Base-by-base conservation (phyloP, 2,329 filamentous ascomycete species). In the Neospermospora avenae region DNA sequence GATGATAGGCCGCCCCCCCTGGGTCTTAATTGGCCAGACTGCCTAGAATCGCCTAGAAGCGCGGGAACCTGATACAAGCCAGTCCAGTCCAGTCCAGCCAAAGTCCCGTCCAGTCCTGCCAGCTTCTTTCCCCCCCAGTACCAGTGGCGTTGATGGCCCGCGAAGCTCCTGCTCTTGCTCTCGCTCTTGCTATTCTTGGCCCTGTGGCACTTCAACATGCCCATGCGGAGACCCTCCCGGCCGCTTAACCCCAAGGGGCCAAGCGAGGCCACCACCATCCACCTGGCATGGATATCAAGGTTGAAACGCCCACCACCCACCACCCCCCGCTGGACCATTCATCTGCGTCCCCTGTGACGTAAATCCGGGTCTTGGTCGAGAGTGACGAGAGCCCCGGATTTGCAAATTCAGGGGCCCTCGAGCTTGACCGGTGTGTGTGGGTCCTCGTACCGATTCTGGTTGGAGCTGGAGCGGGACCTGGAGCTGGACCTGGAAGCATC, bases 341-440 rank as follows among this genome's bases (percentile, higher is more conserved):
- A 55, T 39, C 18, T 48, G 14, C 31, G 28, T 39, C 10, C 20
- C 13, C 41, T 25, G 48, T 59, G 48, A 54, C 48, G 48, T 59
- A 59, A 34, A 54, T 28, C 3, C 54, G 49, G 46, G 37, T 45
- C 39, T 34, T n/a, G 24, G 14, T 22, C 1, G 4, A 18, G 11
- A 18, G n/a, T 42, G 39, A n/a, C 4, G 8, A 7, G 28, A 34
- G 39, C 39, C 53, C 53, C 53, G 53, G 41, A 55, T 55, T 55
- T 51, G 48, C 46, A 31, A 18, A n/a, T n/a, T n/a, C n/a, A n/a
- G n/a, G n/a, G n/a, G n/a, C n/a, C n/a, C n/a, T n/a, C n/a, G n/a
- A n/a, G n/a, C n/a, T n/a, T n/a, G n/a, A n/a, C n/a, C n/a, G n/a
- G n/a, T n/a, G n/a, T n/a, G n/a, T 31, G 28, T 10, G 10, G 28